Base-by-base conservation (phyloP, 1,284 basidiomycete genomes). In the Trichosporon ovoides region DNA sequence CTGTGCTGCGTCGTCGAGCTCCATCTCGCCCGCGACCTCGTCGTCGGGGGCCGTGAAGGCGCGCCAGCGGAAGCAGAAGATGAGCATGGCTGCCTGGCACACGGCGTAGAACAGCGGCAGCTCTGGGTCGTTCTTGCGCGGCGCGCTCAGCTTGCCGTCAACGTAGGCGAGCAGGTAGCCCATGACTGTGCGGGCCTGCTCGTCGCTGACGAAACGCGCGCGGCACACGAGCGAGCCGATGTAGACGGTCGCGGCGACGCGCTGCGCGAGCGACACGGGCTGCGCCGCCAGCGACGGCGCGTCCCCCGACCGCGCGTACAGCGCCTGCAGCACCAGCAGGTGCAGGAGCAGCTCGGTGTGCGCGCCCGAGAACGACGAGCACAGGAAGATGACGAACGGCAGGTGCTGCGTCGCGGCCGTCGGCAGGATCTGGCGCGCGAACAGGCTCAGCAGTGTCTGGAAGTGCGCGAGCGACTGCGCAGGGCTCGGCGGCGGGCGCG, bases 21-120 rank as follows among this genome's bases (percentile, higher is more conserved):
- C 79, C 52, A 75, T 69, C 38, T 79, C 79, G n/a, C 78, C 75
- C 24, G 88, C 77, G 36, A 98, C 79, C 53, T 59, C 59, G 43
- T 60, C 61, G 52, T 57, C 57, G 28, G 34, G 33, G 20, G 55
- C 28, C 16, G 53, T 58, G 52, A 77, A 68, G 1, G 74, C 74
- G 61, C 91, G 80, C 95, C 94, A 98, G 18, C 95, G 82, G 80
- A 98, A 99, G 77, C 96, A 98, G 76, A 98, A 99, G 63, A 98
- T 92, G 68, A 98, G 83, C 75, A 99, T 96, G 7, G 93, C 84
- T 0, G 94, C 89, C 73, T 98, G 96, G 1, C 87, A 81, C 33
- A 97, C 88, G 6, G 95, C 92, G 74, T 98, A 98, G 75, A 97
- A 98, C 22, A 95, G 83, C 1, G 72, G 73, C 10, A 74, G 61